Percentiles rank a stretch among this genome's conserved stretches.
These are phyloP conservation scores for Huntiella omanensis DNA, from an alignment of 2,329 filamentous ascomycete species.

Conservation along the genomic window DNA sequence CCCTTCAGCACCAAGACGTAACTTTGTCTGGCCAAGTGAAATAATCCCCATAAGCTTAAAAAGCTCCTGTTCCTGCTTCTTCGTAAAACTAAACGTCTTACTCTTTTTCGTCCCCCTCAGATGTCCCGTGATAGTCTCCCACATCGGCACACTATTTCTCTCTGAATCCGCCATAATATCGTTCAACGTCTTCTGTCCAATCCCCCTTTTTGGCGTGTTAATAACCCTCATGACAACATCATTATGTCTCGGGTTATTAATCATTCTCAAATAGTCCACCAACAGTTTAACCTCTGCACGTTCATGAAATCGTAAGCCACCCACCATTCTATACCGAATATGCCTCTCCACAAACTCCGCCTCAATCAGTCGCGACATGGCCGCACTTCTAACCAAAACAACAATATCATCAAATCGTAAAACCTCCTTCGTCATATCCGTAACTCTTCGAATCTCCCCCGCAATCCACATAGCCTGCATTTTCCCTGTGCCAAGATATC, in stretches of 20 bases:
- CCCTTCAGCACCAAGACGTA: slow-evolving; percentile 15
- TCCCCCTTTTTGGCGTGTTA: slow-evolving; percentile 62
- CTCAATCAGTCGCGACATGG: slow-evolving; percentile 73
- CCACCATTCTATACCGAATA: slow-evolving; percentile 83
- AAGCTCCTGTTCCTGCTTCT: slow-evolving; percentile 20
- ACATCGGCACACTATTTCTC: slow-evolving; percentile 47
- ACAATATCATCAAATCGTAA: slow-evolving; percentile 62
- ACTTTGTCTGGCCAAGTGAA: slow-evolving; percentile 17
- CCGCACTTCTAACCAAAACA: slow-evolving; percentile 68
- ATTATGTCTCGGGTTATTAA: slow-evolving; percentile 71
- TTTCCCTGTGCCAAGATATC: slow-evolving; percentile 48
- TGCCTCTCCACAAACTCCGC: slow-evolving; percentile 60
- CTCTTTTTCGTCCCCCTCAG: slow-evolving; percentile 29
- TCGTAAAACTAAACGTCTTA: slow-evolving; percentile 29
- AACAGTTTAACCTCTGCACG: slow-evolving; percentile 73
- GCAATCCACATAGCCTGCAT: slow-evolving; percentile 80
- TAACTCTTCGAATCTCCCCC: slow-evolving; percentile 55
- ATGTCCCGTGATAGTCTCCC: slow-evolving; percentile 47
- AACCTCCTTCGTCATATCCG: slow-evolving; percentile 53
- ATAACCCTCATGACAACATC: slow-evolving; percentile 70
- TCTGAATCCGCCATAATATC: slow-evolving; percentile 61
- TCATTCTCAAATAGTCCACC: slow-evolving; percentile 71
- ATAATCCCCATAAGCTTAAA: slow-evolving; percentile 30
- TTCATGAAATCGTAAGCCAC: slow-evolving; percentile 73
- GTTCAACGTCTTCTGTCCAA: slow-evolving; percentile 65